Evolutionary conservation across 805 yeast genomes (phyloP).

Genomic region (Dipodascopsis tothii): DNA sequence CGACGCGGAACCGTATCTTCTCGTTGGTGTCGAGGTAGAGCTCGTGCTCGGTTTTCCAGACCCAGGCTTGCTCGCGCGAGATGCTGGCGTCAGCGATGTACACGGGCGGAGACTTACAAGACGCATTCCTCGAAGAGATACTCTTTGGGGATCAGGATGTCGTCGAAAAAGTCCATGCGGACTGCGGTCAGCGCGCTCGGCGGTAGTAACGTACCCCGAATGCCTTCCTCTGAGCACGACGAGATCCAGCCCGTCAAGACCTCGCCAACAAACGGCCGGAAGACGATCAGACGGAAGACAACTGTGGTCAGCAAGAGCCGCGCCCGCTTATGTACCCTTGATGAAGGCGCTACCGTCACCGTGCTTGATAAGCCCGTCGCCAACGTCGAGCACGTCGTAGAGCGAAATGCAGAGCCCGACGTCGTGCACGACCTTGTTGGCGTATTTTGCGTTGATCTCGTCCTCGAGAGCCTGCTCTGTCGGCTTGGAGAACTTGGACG

Average conservation of each 20-base stretch:
- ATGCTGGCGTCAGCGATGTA: constrained; percentile 20
- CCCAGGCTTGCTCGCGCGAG: constrained; percentile 85
- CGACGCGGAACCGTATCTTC: constrained; percentile 83
- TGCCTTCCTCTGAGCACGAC: constrained; percentile 79
- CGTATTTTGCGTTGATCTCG: constrained; percentile 75
- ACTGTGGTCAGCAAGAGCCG: constrained; percentile 31
- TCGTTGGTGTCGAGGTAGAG: constrained; percentile 85
- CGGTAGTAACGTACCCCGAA: constrained; percentile 42
- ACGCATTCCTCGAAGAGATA: constrained; percentile 71
- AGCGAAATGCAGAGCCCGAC: constrained; percentile 78
- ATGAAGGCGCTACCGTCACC: constrained; percentile 74
- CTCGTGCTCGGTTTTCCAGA: constrained; percentile 75
- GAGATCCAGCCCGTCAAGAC: constrained; percentile 87
- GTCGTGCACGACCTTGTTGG: constrained; percentile 73
- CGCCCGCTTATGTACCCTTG: constrained; percentile 6
- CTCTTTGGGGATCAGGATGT: constrained; percentile 78
- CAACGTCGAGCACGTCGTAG: constrained; percentile 74
- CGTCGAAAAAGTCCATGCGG: constrained; percentile 82
- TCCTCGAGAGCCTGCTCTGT: constrained; percentile 65
- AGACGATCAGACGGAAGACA: constrained; percentile 66
- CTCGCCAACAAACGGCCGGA: constrained; percentile 94
- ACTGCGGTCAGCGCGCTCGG: constrained; percentile 28
- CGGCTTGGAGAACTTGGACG: constrained; percentile 69
- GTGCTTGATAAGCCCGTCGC: constrained; percentile 83
- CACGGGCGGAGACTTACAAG: constrained; percentile 35